Base-by-base conservation (phyloP, 2,329 filamentous ascomycete genomes). In the Dendrostoma leiphaemia region DNA sequence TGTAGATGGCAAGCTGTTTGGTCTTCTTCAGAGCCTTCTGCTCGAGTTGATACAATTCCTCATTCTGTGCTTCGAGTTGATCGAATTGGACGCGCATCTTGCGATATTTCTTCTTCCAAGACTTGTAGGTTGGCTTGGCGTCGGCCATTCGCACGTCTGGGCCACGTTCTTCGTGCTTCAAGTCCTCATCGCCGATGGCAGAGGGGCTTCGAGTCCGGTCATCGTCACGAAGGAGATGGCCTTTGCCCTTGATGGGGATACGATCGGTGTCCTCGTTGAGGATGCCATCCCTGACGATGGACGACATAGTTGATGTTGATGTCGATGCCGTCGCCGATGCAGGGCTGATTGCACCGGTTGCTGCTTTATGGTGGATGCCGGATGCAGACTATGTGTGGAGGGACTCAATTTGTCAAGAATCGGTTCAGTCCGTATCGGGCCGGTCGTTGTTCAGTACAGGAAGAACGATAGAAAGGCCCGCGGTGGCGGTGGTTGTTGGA, bases 41-140 rank as follows among this genome's bases (percentile, higher is more conserved):
- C 70, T 94, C 91, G 51, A 89, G 80, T 63, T 85, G 84, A 72
- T 94, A 94, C 57, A 94, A 79, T 51, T 86, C 82, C 71, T 96
- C 94, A 69, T 90, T 89, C 61, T 90, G 84, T 54, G 86, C 82
- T 82, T 92, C 90, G 65, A 84, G 84, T 48, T 85, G 79, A 63
- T 94, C 89, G 66, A 94, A 95, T 26, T 80, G 77, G 68, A 88
- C 80, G 72, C 88, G 86, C 85, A 94, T 90, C 80, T 95, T 95
- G 64, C 89, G 88, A 71, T 95, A 99, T 78, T 99, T 99, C 75
- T 96, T 96, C 81, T 90, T 91, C 79, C 81, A 88, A 41, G 84
- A 88, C 66, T 83, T 86, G 70, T 86, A 84, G 4, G 75, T 80
- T 64, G 73, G 76, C 70, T 74, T 80, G 53, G 69, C 65, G 63